Evolutionary conservation across 129 eudicot genomes (phyloP), one percentile per base, ranked within the genome.

Genomic region (Ambrosia artemisiifolia): DNA sequence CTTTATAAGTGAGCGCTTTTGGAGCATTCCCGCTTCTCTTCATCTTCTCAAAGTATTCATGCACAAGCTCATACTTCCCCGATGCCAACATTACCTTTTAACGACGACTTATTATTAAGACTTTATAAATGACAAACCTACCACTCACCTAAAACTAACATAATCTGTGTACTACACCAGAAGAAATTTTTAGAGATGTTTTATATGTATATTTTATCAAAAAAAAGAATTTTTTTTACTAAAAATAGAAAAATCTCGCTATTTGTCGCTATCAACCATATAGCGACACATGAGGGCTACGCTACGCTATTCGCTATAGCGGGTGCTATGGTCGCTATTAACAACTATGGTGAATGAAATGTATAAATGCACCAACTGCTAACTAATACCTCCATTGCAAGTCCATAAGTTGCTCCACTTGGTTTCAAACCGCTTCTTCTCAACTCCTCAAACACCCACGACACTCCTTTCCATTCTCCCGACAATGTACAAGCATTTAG

Each of bases 391-490:
- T 94, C 98, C 98, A 94, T 94, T 66, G 98, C 96, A 69, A 94
- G 91, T 66, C 98, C 98, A 74, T 83, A 94, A 65, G 92, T 94
- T 59, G 97, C 96, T 76, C 89, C 90, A 62, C 83, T 88, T 34
- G 97, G 93, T 49, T 74, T 84, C 63, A 90, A 81, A 75, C 96
- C 89, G 73, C 64, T 69, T 71, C 75, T 86, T 82, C 93, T 88
- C 80, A 94, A 77, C 77, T 94, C 89, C 66, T 88, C 88, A 79
- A 94, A 85, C 38, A 94, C 97, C 98, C 98, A 94, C 14, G 96
- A 83, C 13, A 94, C 98, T 50, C 96, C 98, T 79, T 78, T 90
- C 98, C 97, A 94, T n/a, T 94, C 97, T 74, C 83, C 81, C 42
- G 88, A 73, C 33, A 88, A 64, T 33, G 90, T 91, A 88, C 98